Conservation (phyloP, 805 yeast genomes). For the Wickerhamiella qilinensis region DNA sequence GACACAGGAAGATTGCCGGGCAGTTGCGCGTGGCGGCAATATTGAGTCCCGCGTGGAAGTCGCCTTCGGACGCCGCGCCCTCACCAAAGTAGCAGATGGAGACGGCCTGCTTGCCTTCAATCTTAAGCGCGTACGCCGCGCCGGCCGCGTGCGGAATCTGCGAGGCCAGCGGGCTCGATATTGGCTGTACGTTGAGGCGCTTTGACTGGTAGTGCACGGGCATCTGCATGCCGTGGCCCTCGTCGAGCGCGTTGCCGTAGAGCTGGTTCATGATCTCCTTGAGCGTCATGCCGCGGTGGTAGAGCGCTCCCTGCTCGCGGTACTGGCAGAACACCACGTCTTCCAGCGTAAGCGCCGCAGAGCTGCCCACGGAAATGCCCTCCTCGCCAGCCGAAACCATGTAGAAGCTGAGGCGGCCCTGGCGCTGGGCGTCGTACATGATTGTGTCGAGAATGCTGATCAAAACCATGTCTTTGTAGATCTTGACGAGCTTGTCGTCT, state of each 20-base stretch:
- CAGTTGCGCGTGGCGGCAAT: constrained; percentile 23
- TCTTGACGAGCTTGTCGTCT: constrained; percentile 13
- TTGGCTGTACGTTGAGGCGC: constrained; percentile 20
- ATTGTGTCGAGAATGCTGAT: constrained; percentile 19
- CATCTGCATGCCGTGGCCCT: constrained; percentile 21
- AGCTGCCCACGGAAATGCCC: constrained; percentile 21
- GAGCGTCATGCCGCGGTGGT: constrained; percentile 20
- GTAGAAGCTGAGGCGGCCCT: constrained; percentile 21
- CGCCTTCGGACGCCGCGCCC: constrained; percentile 25
- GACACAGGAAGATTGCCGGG: constrained; percentile 21
- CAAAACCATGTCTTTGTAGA: constrained; percentile 21
- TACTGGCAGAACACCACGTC: constrained; percentile 21
- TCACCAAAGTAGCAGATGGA: constrained; percentile 22
- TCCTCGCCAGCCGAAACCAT: constrained; percentile 25
- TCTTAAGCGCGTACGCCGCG: constrained; percentile 22
- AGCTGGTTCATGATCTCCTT: constrained; percentile 20
- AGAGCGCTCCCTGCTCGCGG: constrained; percentile 20
- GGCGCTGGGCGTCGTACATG: constrained; percentile 23
- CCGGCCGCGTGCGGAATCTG: constrained; percentile 25
- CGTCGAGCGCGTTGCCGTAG: constrained; percentile 18
- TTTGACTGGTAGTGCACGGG: constrained; percentile 21
- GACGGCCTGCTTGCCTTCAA: constrained; percentile 15
- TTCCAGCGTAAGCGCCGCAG: constrained; percentile 19
- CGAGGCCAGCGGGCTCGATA: constrained; percentile 22
- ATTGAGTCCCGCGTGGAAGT: constrained; percentile 23